These are phyloP conservation scores for Eugenia klotzschiana DNA, from an alignment of 441 rosid species.

Conservation along the genomic window DNA sequence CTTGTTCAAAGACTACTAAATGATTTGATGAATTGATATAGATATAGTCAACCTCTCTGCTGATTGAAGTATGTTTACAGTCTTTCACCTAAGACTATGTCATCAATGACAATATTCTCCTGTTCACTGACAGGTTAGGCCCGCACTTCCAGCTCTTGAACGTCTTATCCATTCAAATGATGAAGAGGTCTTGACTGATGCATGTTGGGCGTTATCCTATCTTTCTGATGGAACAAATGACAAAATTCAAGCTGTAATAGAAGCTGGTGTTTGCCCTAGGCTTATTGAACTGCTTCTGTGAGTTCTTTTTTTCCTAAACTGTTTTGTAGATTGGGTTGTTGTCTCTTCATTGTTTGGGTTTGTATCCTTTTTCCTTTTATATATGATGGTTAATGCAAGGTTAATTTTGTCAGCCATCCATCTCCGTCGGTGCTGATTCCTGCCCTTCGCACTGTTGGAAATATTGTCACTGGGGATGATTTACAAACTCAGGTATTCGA, in stretches of 20 bases:
- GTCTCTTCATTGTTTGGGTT: not conserved
- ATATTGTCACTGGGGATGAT: constrained; percentile 84
- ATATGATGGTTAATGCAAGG: not conserved
- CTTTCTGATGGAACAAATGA: constrained; percentile 89
- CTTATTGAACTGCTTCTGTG: constrained; percentile 59
- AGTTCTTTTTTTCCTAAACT: constrained; percentile 9
- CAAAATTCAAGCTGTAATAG: constrained; percentile 72
- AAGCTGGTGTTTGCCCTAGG: constrained; percentile 55
- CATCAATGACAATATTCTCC: not conserved
- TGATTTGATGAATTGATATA: not conserved
- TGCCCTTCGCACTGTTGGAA: constrained; percentile 76
- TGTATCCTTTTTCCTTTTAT: not conserved
- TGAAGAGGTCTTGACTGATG: constrained; percentile 83
- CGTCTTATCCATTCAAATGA: constrained; percentile 59
- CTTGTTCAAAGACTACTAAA: not conserved
- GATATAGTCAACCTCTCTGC: not conserved
- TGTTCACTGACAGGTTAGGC: constrained; percentile 37
- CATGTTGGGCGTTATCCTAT: constrained; percentile 86
- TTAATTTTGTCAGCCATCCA: constrained; percentile 33
- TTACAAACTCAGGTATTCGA: constrained; percentile 62
- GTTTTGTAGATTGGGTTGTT: not conserved
- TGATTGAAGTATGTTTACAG: not conserved
- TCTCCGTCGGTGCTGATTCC: constrained; percentile 83
- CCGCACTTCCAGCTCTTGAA: constrained; percentile 65
- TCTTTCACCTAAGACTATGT: not conserved